Evolutionary conservation across 2,329 filamentous ascomycete genomes (phyloP), one percentile per base, ranked within the genome.

Genomic region (Neofusicoccum cordaticola): DNA sequence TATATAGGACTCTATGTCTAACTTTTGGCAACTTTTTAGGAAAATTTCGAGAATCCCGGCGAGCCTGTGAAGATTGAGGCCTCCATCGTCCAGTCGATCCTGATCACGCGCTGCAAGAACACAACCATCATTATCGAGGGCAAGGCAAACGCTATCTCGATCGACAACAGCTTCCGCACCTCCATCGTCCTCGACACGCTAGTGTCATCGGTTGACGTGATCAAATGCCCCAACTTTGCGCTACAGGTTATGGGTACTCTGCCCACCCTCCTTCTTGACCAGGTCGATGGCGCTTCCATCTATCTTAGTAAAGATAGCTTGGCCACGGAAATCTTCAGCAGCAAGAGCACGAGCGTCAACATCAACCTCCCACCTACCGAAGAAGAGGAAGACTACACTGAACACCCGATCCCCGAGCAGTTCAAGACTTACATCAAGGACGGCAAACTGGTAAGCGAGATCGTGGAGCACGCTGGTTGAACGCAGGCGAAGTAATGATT

Each of bases 81-180:
- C 11, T 85, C 87, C 68, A 87, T 96, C 73, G 88, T 88, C 51
- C 95, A 99, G 68, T 96, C 93, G 1, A 88, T 99, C 68, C 88
- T 98, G 69, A 95, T 99, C 76, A 92, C 90, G 73, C 90, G 91
- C 71, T 98, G 94, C 84, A 93, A 88, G 79, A 95, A 95, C 79
- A 91, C 91, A 4, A 96, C 93, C 27, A 86, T 99, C 72, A 90
- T 96, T 70, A 82, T 99, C 74, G 90, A 87, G 73, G 93, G 92
- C 79, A 99, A 99, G 80, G 93, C 92, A 65, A 99, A 99, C 75
- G 93, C 95, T n/a, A 91, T 99, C 67, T 94, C 93, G 4, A 86
- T 98, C 70, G 95, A 98, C 80, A 97, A 97, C 81, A 94, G 90
- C 64, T 86, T 84, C 52, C 89, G 92, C 57, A 83, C 96, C 17